These are phyloP conservation scores for Calcarisporium arbuscula DNA, from an alignment of 2,329 filamentous ascomycete species.

Conservation along the genomic window DNA sequence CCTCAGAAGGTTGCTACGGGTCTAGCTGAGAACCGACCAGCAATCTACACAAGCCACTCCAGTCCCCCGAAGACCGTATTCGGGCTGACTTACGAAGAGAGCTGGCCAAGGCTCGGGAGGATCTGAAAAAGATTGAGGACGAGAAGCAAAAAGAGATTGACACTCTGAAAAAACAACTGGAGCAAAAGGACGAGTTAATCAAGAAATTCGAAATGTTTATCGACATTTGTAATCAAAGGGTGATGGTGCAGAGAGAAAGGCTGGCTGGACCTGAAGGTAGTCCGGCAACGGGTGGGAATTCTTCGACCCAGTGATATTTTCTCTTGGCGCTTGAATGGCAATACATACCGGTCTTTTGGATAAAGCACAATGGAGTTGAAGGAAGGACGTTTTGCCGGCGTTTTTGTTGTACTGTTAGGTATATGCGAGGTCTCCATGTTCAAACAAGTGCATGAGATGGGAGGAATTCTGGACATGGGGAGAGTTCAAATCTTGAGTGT, in stretches of 20 bases:
- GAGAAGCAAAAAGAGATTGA: slow-evolving; percentile 54
- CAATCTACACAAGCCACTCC: slow-evolving; percentile 62
- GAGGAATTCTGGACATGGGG: too few species aligned
- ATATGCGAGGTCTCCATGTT: too few species aligned
- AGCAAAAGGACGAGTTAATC: slow-evolving; percentile 57
- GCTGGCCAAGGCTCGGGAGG: slow-evolving; percentile 51
- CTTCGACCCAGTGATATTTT: too few species aligned
- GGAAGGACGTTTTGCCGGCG: too few species aligned
- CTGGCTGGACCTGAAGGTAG: slow-evolving; percentile 29
- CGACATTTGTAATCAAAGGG: slow-evolving; percentile 61
- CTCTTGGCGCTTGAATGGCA: too few species aligned
- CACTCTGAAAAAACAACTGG: slow-evolving; percentile 51
- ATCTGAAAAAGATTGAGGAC: slow-evolving; percentile 47
- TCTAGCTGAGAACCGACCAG: slow-evolving; percentile 53
- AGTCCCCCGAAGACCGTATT: slow-evolving; percentile 58
- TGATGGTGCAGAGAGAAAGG: slow-evolving; percentile 56
- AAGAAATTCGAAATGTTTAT: slow-evolving; percentile 63
- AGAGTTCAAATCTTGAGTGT: too few species aligned
- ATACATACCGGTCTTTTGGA: too few species aligned
- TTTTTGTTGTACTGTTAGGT: too few species aligned
- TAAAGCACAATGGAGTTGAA: too few species aligned
- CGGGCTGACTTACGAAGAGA: slow-evolving; percentile 55
- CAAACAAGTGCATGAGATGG: too few species aligned
- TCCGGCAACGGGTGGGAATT: slow-evolving; percentile 18
- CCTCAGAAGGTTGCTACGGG: slow-evolving; percentile 54